A percentile compares a stretch with the other conserved stretches of the same genome.
These are phyloP conservation scores for Blakeslea trispora DNA, from an alignment of 371 early-diverging fungal species.

Conservation along the genomic window DNA sequence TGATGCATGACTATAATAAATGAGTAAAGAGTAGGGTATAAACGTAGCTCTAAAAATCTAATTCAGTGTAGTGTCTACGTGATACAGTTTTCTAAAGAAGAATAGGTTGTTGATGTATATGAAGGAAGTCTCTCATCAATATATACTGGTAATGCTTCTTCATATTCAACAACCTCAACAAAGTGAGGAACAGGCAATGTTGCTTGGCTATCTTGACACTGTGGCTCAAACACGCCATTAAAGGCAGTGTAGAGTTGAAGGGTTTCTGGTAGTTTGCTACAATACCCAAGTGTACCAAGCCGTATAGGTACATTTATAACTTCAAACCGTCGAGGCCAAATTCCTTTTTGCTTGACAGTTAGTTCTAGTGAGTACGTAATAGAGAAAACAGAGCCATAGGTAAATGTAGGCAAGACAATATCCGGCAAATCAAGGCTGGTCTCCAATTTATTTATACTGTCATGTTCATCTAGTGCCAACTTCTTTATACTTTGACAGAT, in stretches of 20 bases:
- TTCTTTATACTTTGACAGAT: conserved; percentile 1
- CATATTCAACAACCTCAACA: conserved; percentile 28
- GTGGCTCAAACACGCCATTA: conserved; percentile 4
- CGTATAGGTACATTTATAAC: conserved; percentile 24
- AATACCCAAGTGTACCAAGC: conserved; percentile 38
- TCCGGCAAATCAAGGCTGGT: neutral
- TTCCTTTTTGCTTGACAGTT: conserved; percentile 10
- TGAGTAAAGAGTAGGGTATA: no score
- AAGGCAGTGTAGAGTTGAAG: conserved; percentile 27
- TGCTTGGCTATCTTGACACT: conserved; percentile 3
- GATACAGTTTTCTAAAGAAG: neutral
- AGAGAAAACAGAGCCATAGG: conserved; percentile 15
- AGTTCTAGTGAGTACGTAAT: conserved; percentile 13
- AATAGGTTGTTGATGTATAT: conserved; percentile 51
- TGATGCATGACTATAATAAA: no score
- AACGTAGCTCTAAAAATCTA: no score
- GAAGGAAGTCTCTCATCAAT: conserved; percentile 50
- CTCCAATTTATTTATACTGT: neutral
- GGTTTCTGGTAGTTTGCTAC: conserved; percentile 33
- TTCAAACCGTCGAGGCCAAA: conserved; percentile 4
- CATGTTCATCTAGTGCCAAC: neutral
- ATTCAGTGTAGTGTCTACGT: neutral
- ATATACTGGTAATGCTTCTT: conserved; percentile 35
- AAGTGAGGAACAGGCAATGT: conserved; percentile 25
- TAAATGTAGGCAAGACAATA: conserved; percentile 15